Percentiles rank a stretch among this genome's conserved stretches.
Evolutionary conservation across 148 eudicot species (phyloP).

Genomic region (Camellia japonica): DNA sequence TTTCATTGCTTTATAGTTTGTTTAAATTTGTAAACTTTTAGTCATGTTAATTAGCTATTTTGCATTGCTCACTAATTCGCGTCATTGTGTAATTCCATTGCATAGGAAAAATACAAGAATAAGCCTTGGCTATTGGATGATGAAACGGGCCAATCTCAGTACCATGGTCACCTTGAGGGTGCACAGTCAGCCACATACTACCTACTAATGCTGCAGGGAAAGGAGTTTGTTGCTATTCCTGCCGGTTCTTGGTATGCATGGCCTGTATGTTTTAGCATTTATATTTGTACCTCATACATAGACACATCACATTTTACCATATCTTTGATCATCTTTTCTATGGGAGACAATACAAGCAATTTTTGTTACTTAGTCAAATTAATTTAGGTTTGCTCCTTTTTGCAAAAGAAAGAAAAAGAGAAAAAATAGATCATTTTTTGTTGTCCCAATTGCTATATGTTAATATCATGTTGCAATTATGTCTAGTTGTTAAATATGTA

Average conservation of each 20-base stretch:
- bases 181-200: slow-evolving; percentile 79
- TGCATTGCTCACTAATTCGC: not conserved
- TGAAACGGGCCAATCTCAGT: slow-evolving; percentile 84
- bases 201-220: slow-evolving; percentile 81
- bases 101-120: slow-evolving; percentile 87
- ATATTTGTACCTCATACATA: not conserved
- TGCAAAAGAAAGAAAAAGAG: not conserved
- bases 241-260: slow-evolving; percentile 83
- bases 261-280: not conserved
- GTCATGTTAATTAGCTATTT: not conserved
- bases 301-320: not conserved
- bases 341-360: not conserved
- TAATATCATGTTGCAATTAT: not conserved
- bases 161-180: slow-evolving; percentile 82
- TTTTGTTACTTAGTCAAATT: not conserved
- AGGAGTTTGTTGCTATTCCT: slow-evolving; percentile 91
- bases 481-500: not conserved
- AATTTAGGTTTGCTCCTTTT: not conserved
- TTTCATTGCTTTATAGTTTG: not conserved
- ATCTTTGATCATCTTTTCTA: not conserved
- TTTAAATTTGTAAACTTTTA: not conserved
- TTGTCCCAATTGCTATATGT: not conserved
- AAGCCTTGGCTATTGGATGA: slow-evolving; percentile 96
- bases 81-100: slow-evolving; percentile 14
- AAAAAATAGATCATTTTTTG: not conserved